Conservation (phyloP, 768 basidiomycete species). For the Mycena galopus region DNA sequence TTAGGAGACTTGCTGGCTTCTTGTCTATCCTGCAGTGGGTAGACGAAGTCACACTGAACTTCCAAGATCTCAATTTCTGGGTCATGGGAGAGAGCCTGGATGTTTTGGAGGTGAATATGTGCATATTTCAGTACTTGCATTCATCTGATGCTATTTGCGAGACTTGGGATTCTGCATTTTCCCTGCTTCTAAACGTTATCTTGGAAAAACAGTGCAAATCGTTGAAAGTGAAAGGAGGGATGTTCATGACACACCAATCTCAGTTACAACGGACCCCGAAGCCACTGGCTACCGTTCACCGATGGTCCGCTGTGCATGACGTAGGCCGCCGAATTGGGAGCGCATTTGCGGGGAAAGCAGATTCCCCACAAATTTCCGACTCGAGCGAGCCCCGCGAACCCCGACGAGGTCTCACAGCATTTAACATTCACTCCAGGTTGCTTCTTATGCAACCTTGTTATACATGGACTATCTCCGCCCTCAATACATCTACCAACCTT, state of each 20-base stretch:
- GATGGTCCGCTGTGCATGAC: slow-evolving; percentile 1
- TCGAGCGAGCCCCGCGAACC: not conserved
- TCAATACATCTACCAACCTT: slow-evolving; percentile 20
- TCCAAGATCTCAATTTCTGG: slow-evolving; percentile 31
- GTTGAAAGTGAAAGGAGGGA: slow-evolving; percentile 25
- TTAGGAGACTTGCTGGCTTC: slow-evolving; percentile 23
- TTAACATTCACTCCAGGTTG: slow-evolving; percentile 28
- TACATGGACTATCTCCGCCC: slow-evolving; percentile 24
- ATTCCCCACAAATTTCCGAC: too few relatives aligned
- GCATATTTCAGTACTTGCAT: not conserved
- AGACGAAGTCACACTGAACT: slow-evolving; percentile 29
- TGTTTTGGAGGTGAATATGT: slow-evolving; percentile 2
- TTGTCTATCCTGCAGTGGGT: slow-evolving; percentile 21
- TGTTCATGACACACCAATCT: slow-evolving; percentile 30
- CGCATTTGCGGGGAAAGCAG: not conserved
- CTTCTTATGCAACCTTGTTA: slow-evolving; percentile 29
- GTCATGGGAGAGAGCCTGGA: slow-evolving; percentile 8
- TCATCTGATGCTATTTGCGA: not conserved
- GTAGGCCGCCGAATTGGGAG: slow-evolving; percentile 20
- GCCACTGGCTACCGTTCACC: not conserved
- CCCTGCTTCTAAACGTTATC: slow-evolving; percentile 19
- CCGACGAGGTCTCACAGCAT: not conserved
- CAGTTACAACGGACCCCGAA: slow-evolving; percentile 14
- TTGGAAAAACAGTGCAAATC: slow-evolving; percentile 15
- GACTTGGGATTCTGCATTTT: slow-evolving; percentile 10